A percentile compares a stretch with the other conserved stretches of the same genome.
Conservation (phyloP, 176 grass and related monocot genomes). For the Oryza meyeriana region DNA sequence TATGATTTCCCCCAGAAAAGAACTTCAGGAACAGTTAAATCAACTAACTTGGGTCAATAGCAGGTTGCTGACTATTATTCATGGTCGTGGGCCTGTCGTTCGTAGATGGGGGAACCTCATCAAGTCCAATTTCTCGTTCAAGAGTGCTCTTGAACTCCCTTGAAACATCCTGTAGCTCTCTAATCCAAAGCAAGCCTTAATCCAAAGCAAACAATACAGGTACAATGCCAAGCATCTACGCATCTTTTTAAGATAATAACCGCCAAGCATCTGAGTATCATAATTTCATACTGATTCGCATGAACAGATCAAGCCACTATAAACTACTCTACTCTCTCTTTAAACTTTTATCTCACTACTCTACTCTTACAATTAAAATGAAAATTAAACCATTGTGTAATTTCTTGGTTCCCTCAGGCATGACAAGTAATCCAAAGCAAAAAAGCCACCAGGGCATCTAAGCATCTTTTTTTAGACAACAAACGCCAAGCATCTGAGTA, state of each 20-base stretch:
- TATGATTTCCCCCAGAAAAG: slow-evolving; percentile 6
- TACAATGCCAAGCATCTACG: background rate
- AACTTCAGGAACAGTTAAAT: slow-evolving; percentile 1
- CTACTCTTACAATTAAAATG: background rate
- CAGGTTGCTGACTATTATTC: slow-evolving; percentile 49
- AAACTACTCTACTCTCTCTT: background rate
- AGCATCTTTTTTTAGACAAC: too few relatives aligned
- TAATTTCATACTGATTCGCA: background rate
- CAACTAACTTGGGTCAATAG: slow-evolving; percentile 57
- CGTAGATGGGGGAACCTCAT: slow-evolving; percentile 57
- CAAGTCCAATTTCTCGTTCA: slow-evolving; percentile 92
- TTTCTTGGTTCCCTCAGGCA: too few relatives aligned
- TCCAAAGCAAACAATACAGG: slow-evolving; percentile 1
- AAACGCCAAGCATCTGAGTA: background rate
- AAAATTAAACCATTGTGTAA: background rate
- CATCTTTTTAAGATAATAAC: background rate
- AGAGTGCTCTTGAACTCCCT: slow-evolving; percentile 95
- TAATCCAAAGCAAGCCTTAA: background rate
- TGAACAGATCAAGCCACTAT: background rate
- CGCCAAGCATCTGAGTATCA: background rate
- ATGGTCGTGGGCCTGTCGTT: slow-evolving; percentile 52
- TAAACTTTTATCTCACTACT: background rate
- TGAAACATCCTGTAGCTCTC: slow-evolving; percentile 98
- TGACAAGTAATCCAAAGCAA: too few relatives aligned
- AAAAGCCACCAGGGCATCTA: too few relatives aligned